Conservation (phyloP, 208 protist genomes). For the Leishmania tarentolae region DNA sequence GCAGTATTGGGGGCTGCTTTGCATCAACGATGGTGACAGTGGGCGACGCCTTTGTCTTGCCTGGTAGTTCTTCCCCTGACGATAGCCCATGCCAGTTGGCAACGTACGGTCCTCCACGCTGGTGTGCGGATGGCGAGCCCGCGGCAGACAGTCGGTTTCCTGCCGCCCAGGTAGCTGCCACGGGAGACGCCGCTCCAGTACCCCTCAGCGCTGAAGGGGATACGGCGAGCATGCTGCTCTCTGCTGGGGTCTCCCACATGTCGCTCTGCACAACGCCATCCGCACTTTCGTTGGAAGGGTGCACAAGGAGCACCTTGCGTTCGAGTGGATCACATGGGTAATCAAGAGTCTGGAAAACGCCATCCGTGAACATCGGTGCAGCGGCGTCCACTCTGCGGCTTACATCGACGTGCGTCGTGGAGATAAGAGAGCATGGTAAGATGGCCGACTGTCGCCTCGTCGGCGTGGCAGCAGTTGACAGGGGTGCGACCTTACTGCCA, state of each 20-base stretch:
- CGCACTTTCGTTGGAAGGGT: conserved; percentile 1
- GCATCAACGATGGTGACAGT: neutral
- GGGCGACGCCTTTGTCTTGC: neutral
- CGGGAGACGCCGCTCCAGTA: neutral
- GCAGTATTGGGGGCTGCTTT: neutral
- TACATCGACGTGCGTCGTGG: neutral
- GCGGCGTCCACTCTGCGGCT: neutral
- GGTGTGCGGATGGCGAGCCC: neutral
- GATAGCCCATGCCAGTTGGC: conserved; percentile 24
- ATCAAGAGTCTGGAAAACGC: neutral
- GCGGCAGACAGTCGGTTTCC: neutral
- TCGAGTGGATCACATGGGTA: conserved; percentile 34
- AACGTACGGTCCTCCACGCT: conserved; percentile 11
- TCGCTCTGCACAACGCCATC: neutral
- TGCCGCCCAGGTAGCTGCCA: neutral
- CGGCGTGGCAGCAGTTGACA: conserved; percentile 13
- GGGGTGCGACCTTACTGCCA: conserved; percentile 1
- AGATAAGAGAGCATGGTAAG: neutral
- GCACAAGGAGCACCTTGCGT: conserved; percentile 27
- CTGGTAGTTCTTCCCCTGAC: neutral
- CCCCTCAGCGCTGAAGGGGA: neutral
- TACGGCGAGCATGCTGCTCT: neutral
- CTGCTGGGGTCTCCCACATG: neutral
- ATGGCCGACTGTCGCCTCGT: conserved; percentile 3
- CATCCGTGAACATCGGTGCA: neutral